phyloP scores from a whole-genome alignment of 345 rosid genomes.

The Arabidopsis arenosa region DNA sequence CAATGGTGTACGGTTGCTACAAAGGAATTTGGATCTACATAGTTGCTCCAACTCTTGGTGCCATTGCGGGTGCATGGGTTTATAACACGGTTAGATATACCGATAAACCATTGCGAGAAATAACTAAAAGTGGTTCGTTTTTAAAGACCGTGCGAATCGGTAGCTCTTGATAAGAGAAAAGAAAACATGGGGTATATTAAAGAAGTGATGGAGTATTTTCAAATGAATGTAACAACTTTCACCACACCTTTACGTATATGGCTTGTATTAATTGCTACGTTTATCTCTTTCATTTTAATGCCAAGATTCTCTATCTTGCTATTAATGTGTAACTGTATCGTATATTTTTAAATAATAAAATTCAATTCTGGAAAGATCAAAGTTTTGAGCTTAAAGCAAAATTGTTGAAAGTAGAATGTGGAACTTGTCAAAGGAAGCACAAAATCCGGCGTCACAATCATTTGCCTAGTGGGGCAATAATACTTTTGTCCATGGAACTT shows the following conservation, averaged over 20 bases:
- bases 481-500: not conserved
- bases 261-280: not conserved
- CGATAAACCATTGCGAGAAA: constrained; percentile 73
- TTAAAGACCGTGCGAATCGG: constrained; percentile 37
- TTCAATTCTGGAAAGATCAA: not conserved
- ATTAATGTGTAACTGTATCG: not conserved
- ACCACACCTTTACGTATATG: constrained; percentile 15
- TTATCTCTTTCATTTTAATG: not conserved
- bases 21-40: constrained; percentile 75
- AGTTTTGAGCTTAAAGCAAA: not conserved
- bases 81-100: constrained; percentile 75
- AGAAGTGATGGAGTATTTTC: not conserved
- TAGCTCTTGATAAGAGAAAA: constrained; percentile 30
- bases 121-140: constrained; percentile 60
- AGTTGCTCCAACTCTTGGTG: constrained; percentile 64
- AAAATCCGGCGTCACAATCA: not conserved
- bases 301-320: not conserved
- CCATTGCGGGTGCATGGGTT: constrained; percentile 71
- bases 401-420: too few species aligned
- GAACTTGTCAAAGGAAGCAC: constrained; percentile 26
- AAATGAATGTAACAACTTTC: not conserved
- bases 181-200: not conserved
- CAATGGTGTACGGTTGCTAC: constrained; percentile 58
- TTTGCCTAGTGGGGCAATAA: not conserved
- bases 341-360: not conserved